A percentile compares a stretch with the other conserved stretches of the same genome.
Conservation (phyloP, 1,284 basidiomycete species). For the Rhodotorula sp. region DNA sequence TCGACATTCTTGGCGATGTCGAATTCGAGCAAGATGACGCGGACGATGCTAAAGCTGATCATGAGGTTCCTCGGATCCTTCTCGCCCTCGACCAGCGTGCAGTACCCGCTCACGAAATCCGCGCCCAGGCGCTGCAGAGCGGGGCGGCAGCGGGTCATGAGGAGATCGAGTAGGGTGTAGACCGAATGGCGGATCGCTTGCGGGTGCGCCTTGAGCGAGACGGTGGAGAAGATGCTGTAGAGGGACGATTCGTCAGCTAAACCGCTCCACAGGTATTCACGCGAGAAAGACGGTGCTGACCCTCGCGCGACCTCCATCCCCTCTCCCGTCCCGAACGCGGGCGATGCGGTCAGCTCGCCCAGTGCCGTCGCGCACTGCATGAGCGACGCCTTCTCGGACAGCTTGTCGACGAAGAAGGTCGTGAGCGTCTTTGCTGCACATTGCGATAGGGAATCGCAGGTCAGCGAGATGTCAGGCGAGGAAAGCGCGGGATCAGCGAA, state of each 20-base stretch:
- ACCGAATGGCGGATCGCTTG: constrained; percentile 81
- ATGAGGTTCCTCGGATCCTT: constrained; percentile 96
- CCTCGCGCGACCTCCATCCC: constrained; percentile 66
- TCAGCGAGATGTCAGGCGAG: neutral
- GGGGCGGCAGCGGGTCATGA: constrained; percentile 62
- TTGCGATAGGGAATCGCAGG: neutral
- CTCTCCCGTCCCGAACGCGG: constrained; percentile 70
- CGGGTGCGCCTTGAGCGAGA: constrained; percentile 76
- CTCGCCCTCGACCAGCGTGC: constrained; percentile 82
- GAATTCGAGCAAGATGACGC: constrained; percentile 84
- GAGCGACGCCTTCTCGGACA: constrained; percentile 71
- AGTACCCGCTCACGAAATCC: constrained; percentile 73
- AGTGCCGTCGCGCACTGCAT: constrained; percentile 74
- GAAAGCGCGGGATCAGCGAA: constrained; percentile 52
- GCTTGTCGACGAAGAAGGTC: constrained; percentile 84
- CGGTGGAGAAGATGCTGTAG: constrained; percentile 69
- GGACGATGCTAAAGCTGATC: constrained; percentile 81
- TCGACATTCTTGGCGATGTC: constrained; percentile 72
- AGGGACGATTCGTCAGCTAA: neutral
- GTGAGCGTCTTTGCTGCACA: constrained; percentile 73
- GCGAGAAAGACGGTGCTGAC: constrained; percentile 56
- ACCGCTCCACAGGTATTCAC: neutral
- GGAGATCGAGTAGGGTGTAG: constrained; percentile 76
- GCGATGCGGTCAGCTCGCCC: constrained; percentile 64
- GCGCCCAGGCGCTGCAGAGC: constrained; percentile 69